These are phyloP conservation scores for Colletotrichum sansevieriae DNA, from an alignment of 2,329 filamentous ascomycete genomes.

Conservation along the genomic window DNA sequence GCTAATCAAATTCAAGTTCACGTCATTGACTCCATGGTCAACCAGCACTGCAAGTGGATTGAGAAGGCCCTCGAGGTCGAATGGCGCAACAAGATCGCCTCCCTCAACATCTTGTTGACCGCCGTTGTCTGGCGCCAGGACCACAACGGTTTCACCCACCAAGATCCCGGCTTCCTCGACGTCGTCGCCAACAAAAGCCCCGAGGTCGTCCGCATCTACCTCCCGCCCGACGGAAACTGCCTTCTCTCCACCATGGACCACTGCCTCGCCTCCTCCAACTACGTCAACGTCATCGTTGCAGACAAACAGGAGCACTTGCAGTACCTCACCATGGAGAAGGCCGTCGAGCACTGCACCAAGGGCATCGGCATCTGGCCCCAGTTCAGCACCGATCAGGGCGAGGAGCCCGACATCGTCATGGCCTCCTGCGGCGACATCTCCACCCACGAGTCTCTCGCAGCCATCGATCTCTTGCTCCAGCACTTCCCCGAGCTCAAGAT, in stretches of 20 bases:
- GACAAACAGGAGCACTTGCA: conserved; percentile 86
- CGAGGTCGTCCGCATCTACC: conserved; percentile 83
- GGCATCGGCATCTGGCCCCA: conserved; percentile 83
- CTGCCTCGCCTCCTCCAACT: conserved; percentile 79
- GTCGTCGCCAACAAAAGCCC: conserved; percentile 85
- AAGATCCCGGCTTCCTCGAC: conserved; percentile 84
- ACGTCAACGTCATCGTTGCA: conserved; percentile 84
- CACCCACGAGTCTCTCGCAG: conserved; percentile 80
- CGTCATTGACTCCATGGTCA: conserved; percentile 88
- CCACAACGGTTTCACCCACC: conserved; percentile 87
- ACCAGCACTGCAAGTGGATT: conserved; percentile 85
- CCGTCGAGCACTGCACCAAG: conserved; percentile 82
- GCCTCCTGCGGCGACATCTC: conserved; percentile 81
- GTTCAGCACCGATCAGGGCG: conserved; percentile 77
- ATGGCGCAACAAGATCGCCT: conserved; percentile 80
- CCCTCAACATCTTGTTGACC: conserved; percentile 83
- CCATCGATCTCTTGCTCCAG: conserved; percentile 79
- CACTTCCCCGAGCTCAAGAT: conserved; percentile 80
- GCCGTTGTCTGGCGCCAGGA: conserved; percentile 86
- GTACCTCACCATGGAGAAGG: conserved; percentile 79
- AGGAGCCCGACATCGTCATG: conserved; percentile 81
- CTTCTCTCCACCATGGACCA: conserved; percentile 82
- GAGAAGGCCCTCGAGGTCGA: conserved; percentile 85
- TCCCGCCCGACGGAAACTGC: conserved; percentile 84
- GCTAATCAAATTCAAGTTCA: conserved; percentile 60